Percentiles rank a stretch among this genome's conserved stretches.
Evolutionary conservation across 257 asterid species (phyloP).

Genomic region (Euphrasia confusa): DNA sequence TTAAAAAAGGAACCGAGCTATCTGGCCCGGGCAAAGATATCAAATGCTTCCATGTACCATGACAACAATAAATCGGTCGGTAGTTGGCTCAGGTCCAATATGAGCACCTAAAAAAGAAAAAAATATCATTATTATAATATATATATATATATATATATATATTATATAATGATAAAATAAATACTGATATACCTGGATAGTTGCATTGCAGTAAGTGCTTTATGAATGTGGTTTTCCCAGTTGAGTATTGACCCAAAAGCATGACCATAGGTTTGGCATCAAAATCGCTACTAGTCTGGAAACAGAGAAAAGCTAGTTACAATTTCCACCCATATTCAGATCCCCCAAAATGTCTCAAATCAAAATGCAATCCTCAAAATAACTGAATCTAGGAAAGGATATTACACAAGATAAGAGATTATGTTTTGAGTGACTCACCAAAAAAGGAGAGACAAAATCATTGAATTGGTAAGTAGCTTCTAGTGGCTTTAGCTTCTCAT

Average conservation of each 20-base stretch:
- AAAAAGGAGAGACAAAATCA: slow-evolving; percentile 72
- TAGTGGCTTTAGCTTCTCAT: slow-evolving; percentile 79
- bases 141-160: neutral
- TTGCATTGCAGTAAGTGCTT: slow-evolving; percentile 72
- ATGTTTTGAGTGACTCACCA: slow-evolving; percentile 51
- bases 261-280: slow-evolving; percentile 97
- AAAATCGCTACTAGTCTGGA: slow-evolving; percentile 79
- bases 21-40: neutral
- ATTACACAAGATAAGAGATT: neutral
- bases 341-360: neutral
- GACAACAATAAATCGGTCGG: slow-evolving; percentile 87
- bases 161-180: neutral
- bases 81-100: slow-evolving; percentile 98
- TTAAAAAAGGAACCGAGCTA: neutral
- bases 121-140: neutral
- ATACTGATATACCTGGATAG: slow-evolving; percentile 66
- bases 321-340: slow-evolving; percentile 6
- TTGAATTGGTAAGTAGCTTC: slow-evolving; percentile 78
- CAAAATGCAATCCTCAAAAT: neutral
- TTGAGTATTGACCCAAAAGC: slow-evolving; percentile 99
- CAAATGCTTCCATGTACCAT: slow-evolving; percentile 44
- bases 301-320: slow-evolving; percentile 11
- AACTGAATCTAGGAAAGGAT: neutral
- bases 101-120: slow-evolving; percentile 67
- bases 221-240: slow-evolving; percentile 93